phyloP scores from a whole-genome alignment of 441 rosid genomes.

The Gossypium trilobum region DNA sequence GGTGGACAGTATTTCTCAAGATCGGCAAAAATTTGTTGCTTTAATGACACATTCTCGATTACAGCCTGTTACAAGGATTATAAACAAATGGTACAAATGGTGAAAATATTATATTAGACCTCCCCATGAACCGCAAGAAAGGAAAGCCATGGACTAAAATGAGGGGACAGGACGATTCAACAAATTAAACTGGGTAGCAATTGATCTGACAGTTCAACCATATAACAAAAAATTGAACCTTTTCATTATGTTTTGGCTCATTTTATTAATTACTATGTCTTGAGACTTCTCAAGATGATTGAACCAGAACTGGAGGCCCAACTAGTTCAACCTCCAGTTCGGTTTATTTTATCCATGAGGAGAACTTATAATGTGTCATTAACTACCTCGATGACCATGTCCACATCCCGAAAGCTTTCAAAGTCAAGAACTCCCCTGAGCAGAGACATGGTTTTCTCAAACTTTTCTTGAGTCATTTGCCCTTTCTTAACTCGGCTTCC shows the following conservation, averaged over 20 bases:
- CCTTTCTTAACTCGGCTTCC: slow-evolving; percentile 87
- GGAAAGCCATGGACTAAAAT: background rate
- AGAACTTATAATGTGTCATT: background rate
- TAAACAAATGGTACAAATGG: slow-evolving; percentile 17
- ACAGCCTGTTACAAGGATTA: slow-evolving; percentile 59
- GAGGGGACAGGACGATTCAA: too few species aligned
- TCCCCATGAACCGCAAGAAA: background rate
- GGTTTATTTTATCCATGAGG: background rate
- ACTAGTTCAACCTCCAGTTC: background rate
- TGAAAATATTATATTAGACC: slow-evolving; percentile 6
- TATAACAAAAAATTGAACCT: background rate
- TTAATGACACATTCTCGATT: slow-evolving; percentile 72
- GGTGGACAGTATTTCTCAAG: slow-evolving; percentile 81
- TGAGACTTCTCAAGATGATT: background rate
- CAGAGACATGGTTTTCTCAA: slow-evolving; percentile 70
- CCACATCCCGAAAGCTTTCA: slow-evolving; percentile 80
- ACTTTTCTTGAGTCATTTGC: slow-evolving; percentile 67
- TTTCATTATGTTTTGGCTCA: background rate
- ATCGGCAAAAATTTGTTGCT: slow-evolving; percentile 87
- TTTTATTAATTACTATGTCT: background rate
- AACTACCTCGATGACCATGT: slow-evolving; percentile 91
- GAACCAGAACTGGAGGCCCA: background rate
- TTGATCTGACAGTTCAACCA: too few species aligned
- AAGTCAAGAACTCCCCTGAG: slow-evolving; percentile 74
- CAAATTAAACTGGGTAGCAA: too few species aligned